Percentiles rank a stretch among this genome's conserved stretches.
phyloP scores from a whole-genome alignment of 2,329 filamentous ascomycete species.

The Lecanicillium sp. region DNA sequence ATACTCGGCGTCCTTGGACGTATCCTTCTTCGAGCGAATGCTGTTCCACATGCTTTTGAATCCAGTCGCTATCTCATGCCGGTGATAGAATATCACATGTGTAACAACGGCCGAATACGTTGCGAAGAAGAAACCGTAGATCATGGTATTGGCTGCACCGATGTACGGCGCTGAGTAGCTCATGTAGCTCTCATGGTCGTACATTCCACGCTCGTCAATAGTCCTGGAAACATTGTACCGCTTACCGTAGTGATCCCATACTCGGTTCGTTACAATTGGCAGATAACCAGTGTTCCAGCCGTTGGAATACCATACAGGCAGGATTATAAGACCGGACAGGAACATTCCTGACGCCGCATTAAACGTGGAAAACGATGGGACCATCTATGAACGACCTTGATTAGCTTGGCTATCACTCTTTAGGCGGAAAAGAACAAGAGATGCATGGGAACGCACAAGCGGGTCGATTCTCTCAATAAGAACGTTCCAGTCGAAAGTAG shows the following conservation, averaged over 20 bases:
- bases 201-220: constrained; percentile 36
- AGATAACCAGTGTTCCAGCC: constrained; percentile 42
- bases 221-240: constrained; percentile 44
- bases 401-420: background rate
- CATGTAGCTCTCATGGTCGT: constrained; percentile 44
- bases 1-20: constrained; percentile 26
- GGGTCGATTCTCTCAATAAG: constrained; percentile 1
- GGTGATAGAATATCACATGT: constrained; percentile 20
- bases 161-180: constrained; percentile 28
- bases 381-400: background rate
- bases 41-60: constrained; percentile 16
- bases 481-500: constrained; percentile 39
- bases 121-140: constrained; percentile 21
- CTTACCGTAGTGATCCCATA: constrained; percentile 48
- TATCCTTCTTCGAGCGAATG: constrained; percentile 15
- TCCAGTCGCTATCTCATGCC: constrained; percentile 18
- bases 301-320: constrained; percentile 38
- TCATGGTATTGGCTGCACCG: constrained; percentile 16
- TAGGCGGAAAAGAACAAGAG: background rate
- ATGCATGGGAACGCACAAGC: background rate
- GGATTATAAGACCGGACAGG: constrained; percentile 43
- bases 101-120: constrained; percentile 18
- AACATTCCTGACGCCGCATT: constrained; percentile 28
- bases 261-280: constrained; percentile 45
- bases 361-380: constrained; percentile 15